phyloP scores from a whole-genome alignment of 768 basidiomycete species.

The Podaxis sp. region DNA sequence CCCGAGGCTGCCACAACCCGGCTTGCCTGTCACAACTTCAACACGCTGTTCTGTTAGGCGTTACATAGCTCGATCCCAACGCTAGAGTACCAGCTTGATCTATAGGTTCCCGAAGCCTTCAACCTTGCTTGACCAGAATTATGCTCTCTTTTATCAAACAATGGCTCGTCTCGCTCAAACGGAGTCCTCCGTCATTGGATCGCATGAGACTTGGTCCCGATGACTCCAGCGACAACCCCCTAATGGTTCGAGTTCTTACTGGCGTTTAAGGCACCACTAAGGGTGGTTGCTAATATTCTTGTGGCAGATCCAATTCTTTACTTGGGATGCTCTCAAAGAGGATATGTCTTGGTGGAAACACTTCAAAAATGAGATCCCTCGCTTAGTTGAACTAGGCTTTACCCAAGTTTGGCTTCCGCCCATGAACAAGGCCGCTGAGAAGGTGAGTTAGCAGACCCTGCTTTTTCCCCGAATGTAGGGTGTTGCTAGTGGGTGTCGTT shows the following conservation, averaged over 20 bases:
- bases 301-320: conserved; percentile 78
- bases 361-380: conserved; percentile 64
- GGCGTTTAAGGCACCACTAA: neutral
- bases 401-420: conserved; percentile 87
- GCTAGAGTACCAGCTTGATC: neutral
- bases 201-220: conserved; percentile 64
- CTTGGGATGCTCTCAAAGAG: conserved; percentile 66
- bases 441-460: conserved; percentile 35
- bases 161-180: conserved; percentile 16
- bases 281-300: neutral
- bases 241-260: conserved; percentile 54
- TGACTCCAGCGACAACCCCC: conserved; percentile 47
- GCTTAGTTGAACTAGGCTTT: conserved; percentile 64
- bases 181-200: conserved; percentile 41
- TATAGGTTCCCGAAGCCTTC: neutral
- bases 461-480: neutral
- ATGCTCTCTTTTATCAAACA: conserved; percentile 19
- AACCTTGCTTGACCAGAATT: neutral
- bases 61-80: neutral
- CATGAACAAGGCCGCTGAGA: conserved; percentile 73
- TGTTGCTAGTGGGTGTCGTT: neutral
- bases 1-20: neutral
- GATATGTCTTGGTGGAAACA: conserved; percentile 80
- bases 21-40: neutral
- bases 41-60: neutral